Conservation (phyloP, 139 green algal genomes). For the Nannochloris sp. region DNA sequence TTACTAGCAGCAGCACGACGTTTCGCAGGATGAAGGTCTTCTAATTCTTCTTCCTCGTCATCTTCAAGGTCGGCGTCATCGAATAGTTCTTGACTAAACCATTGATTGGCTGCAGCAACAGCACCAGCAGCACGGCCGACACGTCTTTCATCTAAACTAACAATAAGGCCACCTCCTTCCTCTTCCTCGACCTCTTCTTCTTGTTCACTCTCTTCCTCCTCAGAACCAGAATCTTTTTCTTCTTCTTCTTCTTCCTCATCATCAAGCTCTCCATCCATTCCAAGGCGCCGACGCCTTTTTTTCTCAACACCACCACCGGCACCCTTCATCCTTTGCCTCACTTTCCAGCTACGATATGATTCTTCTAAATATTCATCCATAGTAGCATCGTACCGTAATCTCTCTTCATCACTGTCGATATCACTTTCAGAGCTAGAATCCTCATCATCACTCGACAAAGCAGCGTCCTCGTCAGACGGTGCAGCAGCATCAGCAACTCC, state of each 20-base stretch:
- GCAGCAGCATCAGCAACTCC: conserved; percentile 8
- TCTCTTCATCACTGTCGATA: conserved; percentile 42
- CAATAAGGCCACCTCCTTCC: conserved; percentile 51
- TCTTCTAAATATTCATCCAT: conserved; percentile 81
- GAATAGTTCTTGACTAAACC: conserved; percentile 81
- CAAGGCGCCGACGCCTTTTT: conserved; percentile 52
- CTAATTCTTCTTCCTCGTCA: background rate
- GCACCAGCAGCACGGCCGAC: conserved; percentile 42
- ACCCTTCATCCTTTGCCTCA: conserved; percentile 45
- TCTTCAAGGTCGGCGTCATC: conserved; percentile 38
- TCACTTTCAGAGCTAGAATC: conserved; percentile 18
- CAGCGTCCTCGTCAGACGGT: background rate
- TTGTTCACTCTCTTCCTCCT: conserved; percentile 17
- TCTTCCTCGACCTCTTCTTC: conserved; percentile 23
- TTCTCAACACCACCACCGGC: conserved; percentile 17
- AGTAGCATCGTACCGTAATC: conserved; percentile 57
- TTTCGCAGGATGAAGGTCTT: background rate
- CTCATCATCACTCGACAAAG: background rate
- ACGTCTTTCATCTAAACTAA: conserved; percentile 56
- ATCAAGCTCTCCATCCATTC: conserved; percentile 51
- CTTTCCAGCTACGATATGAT: conserved; percentile 77
- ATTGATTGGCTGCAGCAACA: conserved; percentile 62
- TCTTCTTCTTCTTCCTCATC: conserved; percentile 33
- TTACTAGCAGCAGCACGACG: no score
- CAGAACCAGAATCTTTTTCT: background rate